Conservation (phyloP, 345 rosid species). For the Bruguiera sexangula region DNA sequence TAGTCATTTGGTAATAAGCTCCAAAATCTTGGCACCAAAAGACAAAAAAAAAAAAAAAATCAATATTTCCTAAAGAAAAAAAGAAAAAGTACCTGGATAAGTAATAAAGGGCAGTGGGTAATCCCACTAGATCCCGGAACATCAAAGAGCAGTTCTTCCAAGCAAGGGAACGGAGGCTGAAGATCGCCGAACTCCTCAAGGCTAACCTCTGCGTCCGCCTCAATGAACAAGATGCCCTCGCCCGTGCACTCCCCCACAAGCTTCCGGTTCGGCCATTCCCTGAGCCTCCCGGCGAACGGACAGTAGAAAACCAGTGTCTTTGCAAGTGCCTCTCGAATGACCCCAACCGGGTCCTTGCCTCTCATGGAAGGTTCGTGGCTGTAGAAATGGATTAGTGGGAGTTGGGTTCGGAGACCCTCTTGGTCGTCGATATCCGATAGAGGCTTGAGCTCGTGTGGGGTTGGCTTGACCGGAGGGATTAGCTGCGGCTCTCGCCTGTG, state of each 20-base stretch:
- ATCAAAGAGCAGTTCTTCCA: constrained; percentile 19
- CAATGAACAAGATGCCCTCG: constrained; percentile 21
- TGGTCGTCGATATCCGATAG: too few species aligned
- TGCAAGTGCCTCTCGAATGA: constrained; percentile 14
- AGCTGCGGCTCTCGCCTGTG: too few species aligned
- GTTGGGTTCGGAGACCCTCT: too few species aligned
- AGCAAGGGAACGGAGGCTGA: constrained; percentile 22
- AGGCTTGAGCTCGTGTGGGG: too few species aligned
- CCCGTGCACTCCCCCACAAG: constrained; percentile 23
- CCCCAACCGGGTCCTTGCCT: constrained; percentile 9
- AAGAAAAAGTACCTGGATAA: constrained; percentile 12
- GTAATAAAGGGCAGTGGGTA: constrained; percentile 13
- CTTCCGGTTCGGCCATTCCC: constrained; percentile 17
- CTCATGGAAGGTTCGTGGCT: background rate
- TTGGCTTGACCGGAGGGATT: too few species aligned
- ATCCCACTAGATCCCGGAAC: constrained; percentile 11
- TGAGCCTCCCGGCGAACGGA: constrained; percentile 21
- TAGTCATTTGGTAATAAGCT: too few species aligned
- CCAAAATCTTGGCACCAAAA: too few species aligned
- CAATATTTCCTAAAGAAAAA: too few species aligned
- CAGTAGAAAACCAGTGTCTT: constrained; percentile 16
- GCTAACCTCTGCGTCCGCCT: constrained; percentile 19
- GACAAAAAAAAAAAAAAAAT: too few species aligned
- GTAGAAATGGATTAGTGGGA: constrained; percentile 12
- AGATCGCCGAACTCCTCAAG: constrained; percentile 20